Percentiles rank a stretch among this genome's conserved stretches.
These are phyloP conservation scores for Medicago truncatula DNA, from an alignment of 306 rosid genomes.

Conservation along the genomic window DNA sequence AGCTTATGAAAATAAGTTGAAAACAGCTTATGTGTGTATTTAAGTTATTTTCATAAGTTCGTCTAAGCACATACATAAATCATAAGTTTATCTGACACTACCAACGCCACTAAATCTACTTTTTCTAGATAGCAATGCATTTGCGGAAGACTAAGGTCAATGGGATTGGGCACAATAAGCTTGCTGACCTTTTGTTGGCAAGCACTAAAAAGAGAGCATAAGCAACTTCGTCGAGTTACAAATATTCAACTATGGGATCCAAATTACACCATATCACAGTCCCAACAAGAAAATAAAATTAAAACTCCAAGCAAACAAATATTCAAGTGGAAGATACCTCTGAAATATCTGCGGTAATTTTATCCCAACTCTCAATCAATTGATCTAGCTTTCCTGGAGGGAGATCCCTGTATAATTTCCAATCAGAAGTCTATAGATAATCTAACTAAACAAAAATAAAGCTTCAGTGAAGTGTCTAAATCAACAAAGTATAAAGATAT, in stretches of 20 bases:
- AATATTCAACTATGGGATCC: constrained; percentile 21
- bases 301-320: constrained; percentile 33
- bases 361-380: constrained; percentile 78
- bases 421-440: constrained; percentile 33
- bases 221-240: constrained; percentile 26
- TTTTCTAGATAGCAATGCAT: constrained; percentile 16
- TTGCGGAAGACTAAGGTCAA: constrained; percentile 23
- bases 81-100: constrained; percentile 8
- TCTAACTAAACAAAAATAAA: constrained; percentile 28
- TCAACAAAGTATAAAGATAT: constrained; percentile 2
- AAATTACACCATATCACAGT: constrained; percentile 22
- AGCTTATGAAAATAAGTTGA: background rate
- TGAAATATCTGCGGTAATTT: constrained; percentile 54
- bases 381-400: constrained; percentile 60
- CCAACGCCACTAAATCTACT: background rate
- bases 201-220: constrained; percentile 25
- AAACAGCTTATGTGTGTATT: background rate
- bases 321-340: constrained; percentile 63
- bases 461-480: constrained; percentile 17
- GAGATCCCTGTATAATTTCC: constrained; percentile 72
- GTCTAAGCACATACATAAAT: background rate
- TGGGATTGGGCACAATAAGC: background rate
- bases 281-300: constrained; percentile 2
- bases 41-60: background rate
- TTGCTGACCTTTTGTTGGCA: constrained; percentile 17